Evolutionary conservation across 1,139 yeast genomes (phyloP), one percentile per base, ranked within the genome.

Genomic region (Candida albicans): DNA sequence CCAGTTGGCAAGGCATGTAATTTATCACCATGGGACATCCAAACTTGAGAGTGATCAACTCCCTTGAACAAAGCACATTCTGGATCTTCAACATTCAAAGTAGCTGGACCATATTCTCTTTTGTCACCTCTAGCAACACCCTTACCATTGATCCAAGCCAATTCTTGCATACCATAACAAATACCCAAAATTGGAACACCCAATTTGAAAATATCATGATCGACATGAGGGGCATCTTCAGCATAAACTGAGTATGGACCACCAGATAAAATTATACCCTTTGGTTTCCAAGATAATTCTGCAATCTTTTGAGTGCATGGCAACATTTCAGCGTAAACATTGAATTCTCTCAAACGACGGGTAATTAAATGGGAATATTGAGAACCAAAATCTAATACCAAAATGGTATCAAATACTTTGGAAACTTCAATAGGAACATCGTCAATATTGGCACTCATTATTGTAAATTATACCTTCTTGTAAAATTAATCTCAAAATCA

Each of bases 21-120:
- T 75, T 93, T 95, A 73, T 93, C 99, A 61, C 96, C 96, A 69
- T 93, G 99, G 37, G 98, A 91, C 99, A 93, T 93, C 99, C 99
- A 93, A 52, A 95, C 98, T 66, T 82, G 87, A 49, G 96, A 89
- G 72, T 91, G 85, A 68, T 89, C 95, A 57, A 95, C 88, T 48
- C 84, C 96, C 54, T 82, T 76, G 72, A 93, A 91, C 55, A 93
- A 75, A 28, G 88, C 83, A 67, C 90, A 83, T 15, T 68, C 50
- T 37, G 71, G 51, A 62, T 88, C 95, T 58, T 79, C 74, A 44
- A 90, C 95, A 55, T 83, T 77, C 65, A 93, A 77, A 49, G 88
- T 82, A 50, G 99, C 96, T 43, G 96, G 96, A 49, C 99, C 99
- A 66, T 93, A 93, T 73, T 93, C 99, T 70, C 99, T 85, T 79